Base-by-base conservation (phyloP, 1,139 yeast genomes). In the Yamadazyma aaseri region DNA sequence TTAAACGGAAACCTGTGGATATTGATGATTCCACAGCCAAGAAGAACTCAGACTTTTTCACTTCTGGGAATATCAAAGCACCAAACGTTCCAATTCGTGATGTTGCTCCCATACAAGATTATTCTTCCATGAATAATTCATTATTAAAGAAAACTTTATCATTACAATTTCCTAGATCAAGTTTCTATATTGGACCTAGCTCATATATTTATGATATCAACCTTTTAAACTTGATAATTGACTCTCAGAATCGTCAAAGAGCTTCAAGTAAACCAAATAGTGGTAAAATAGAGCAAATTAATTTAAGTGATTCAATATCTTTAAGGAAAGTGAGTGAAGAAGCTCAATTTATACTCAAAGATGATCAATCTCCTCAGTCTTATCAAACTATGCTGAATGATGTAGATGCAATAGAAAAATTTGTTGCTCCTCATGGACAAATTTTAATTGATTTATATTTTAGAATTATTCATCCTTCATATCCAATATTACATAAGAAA, bases 401-500 rank as follows among this genome's bases (percentile, higher is more conserved):
- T 44, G 81, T 82, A 5, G 90, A 84, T 49, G 65, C 79, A 17
- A 83, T 84, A 16, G 94, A 84, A 50, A 71, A 74, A 47, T 70
- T 82, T 42, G 79, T 84, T 24, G 81, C 86, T 12, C 94, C 94
- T 1, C 86, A 82, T 56, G 94, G 94, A 1, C 84, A 79, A 46
- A 73, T 76, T 7, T 62, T 84, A 35, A 78, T 84, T 27, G 85
- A 83, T 47, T 65, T 83, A 17, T 84, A 83, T 49, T 84, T 84
- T 55, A 66, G 84, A 42, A 73, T 81, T n/a, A 75, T 84, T 15
- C 94, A 84, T 53, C 92, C 92, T 0, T 77, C 83, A 3, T 81
- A 82, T 55, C 94, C 94, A 1, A 81, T 84, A 12, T 56, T 84
- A 36, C 92, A 84, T 53, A 85, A 83, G 48, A 77, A 79, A 46